phyloP scores from a whole-genome alignment of 805 yeast species.

The Kuraishia piskuri region DNA sequence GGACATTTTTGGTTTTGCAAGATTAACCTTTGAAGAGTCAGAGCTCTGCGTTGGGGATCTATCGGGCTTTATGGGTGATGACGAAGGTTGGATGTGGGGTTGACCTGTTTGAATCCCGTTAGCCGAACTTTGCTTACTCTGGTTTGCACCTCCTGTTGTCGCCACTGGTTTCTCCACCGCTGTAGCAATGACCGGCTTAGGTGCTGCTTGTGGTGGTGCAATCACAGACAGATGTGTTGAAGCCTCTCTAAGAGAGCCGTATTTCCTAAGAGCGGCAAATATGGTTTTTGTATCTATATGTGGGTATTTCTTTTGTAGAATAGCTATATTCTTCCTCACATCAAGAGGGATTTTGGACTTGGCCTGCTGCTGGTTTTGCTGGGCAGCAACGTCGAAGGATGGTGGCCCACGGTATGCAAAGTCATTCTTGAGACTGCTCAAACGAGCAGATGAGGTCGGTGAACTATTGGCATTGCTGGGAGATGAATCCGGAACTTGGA shows the following conservation, averaged over 20 bases:
- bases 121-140: not conserved
- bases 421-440: slow-evolving; percentile 26
- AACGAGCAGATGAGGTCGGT: slow-evolving; percentile 13
- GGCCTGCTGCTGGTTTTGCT: slow-evolving; percentile 4
- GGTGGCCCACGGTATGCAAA: slow-evolving; percentile 25
- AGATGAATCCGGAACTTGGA: slow-evolving; percentile 46
- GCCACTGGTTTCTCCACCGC: not conserved
- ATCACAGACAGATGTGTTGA: slow-evolving; percentile 16
- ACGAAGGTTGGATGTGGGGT: not conserved
- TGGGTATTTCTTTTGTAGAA: slow-evolving; percentile 24
- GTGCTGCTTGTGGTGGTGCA: slow-evolving; percentile 7
- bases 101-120: not conserved
- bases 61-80: slow-evolving; percentile 5
- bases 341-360: slow-evolving; percentile 13
- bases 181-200: not conserved
- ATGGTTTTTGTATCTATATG: slow-evolving; percentile 19
- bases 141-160: too few species aligned
- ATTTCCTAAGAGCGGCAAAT: slow-evolving; percentile 20
- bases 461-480: slow-evolving; percentile 15
- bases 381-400: not conserved
- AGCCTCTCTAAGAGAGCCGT: slow-evolving; percentile 23
- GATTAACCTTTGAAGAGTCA: slow-evolving; percentile 29
- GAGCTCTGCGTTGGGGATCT: slow-evolving; percentile 1
- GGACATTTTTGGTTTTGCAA: slow-evolving; percentile 27
- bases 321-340: slow-evolving; percentile 18